A percentile compares a stretch with the other conserved stretches of the same genome.
Conservation (phyloP, 225 moss, liverwort and hornwort species). For the Marchantia polymorpha region DNA sequence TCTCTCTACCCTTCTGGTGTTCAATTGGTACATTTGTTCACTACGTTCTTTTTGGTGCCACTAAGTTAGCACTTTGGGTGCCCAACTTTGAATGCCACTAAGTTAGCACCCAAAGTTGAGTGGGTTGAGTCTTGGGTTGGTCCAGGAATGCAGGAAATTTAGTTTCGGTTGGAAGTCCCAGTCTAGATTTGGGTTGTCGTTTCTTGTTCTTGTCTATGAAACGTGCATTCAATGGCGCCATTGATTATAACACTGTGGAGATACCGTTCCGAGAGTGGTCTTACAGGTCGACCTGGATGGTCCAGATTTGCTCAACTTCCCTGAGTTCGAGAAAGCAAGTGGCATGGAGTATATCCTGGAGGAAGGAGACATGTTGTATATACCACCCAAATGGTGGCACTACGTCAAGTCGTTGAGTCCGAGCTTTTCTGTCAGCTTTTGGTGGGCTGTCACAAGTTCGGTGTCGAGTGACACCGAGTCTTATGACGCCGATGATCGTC, state of each 20-base stretch:
- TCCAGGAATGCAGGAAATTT: no score
- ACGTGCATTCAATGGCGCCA: neutral
- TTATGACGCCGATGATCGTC: neutral
- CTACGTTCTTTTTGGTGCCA: no score
- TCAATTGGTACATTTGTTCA: no score
- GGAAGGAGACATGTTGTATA: slow-evolving; percentile 91
- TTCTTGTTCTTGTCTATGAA: no score
- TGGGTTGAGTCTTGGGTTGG: no score
- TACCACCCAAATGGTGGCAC: slow-evolving; percentile 99
- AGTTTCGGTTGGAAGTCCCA: no score
- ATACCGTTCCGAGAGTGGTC: neutral
- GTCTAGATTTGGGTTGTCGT: no score
- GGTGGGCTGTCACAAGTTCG: slow-evolving; percentile 60
- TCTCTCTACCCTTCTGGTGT: no score
- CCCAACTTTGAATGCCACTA: no score
- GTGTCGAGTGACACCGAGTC: neutral
- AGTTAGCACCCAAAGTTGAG: no score
- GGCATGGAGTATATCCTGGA: slow-evolving; percentile 80
- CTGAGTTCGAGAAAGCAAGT: slow-evolving; percentile 47
- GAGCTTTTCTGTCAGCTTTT: slow-evolving; percentile 99
- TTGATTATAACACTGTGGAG: no score
- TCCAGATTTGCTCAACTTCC: slow-evolving; percentile 60
- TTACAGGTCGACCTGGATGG: slow-evolving; percentile 69
- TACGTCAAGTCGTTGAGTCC: slow-evolving; percentile 72
- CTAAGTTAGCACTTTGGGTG: no score